Conservation (phyloP, 805 yeast species). For the Candida golubevii region DNA sequence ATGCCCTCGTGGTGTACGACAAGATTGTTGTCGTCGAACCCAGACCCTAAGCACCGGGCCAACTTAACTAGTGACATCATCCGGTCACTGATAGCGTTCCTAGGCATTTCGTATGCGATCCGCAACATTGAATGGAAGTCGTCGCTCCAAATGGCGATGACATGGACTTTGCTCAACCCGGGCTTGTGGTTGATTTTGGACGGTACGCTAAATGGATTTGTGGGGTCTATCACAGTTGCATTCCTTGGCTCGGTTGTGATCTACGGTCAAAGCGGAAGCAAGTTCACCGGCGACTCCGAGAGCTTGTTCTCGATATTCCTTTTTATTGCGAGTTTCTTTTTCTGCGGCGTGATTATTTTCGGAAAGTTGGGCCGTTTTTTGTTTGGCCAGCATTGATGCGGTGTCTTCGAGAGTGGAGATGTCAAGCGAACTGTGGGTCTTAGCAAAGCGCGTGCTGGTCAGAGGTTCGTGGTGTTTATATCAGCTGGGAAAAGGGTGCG, state of each 20-base stretch:
- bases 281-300: constrained; percentile 18
- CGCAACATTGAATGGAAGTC: constrained; percentile 67
- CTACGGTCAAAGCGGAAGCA: constrained; percentile 25
- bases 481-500: too few relatives aligned
- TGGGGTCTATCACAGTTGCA: constrained; percentile 35
- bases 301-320: constrained; percentile 42
- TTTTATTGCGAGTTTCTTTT: constrained; percentile 61
- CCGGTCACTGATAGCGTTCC: constrained; percentile 51
- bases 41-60: constrained; percentile 28
- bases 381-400: constrained; percentile 20
- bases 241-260: constrained; percentile 28
- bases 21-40: constrained; percentile 37
- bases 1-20: constrained; percentile 28
- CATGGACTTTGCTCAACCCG: constrained; percentile 61
- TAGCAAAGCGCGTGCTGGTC: too few relatives aligned
- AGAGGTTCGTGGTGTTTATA: too few relatives aligned
- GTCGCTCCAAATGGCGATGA: constrained; percentile 56
- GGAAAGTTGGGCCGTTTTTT: constrained; percentile 65
- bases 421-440: too few relatives aligned
- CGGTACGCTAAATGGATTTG: constrained; percentile 51
- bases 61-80: constrained; percentile 34
- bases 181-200: constrained; percentile 65
- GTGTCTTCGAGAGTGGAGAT: too few relatives aligned
- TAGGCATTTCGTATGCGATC: constrained; percentile 70
- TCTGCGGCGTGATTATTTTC: constrained; percentile 60